Percentiles rank a stretch among this genome's conserved stretches.
Conservation (phyloP, 805 yeast genomes). For the Metschnikowia corniflorae region DNA sequence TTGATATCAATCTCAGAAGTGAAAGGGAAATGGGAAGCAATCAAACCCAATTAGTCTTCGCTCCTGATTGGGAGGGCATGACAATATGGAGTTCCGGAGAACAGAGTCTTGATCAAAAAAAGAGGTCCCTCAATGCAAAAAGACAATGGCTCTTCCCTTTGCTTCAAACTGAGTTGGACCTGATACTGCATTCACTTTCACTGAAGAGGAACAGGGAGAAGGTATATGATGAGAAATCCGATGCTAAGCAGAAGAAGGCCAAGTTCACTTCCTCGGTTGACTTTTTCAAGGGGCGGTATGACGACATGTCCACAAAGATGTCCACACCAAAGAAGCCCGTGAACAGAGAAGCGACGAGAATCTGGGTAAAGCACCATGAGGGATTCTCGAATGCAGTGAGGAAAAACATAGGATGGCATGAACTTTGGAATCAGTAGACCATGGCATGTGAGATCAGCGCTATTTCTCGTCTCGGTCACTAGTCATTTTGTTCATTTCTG, state of each 20-base stretch:
- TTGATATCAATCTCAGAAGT: constrained; percentile 39
- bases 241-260: constrained; percentile 19
- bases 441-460: too few relatives aligned
- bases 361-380: constrained; percentile 89
- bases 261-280: constrained; percentile 31
- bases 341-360: constrained; percentile 23
- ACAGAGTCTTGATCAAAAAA: constrained; percentile 9
- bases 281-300: constrained; percentile 38
- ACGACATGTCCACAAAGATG: constrained; percentile 28
- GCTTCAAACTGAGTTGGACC: constrained; percentile 32
- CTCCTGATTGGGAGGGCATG: constrained; percentile 37
- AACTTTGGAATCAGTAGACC: constrained; percentile 52
- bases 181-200: constrained; percentile 21
- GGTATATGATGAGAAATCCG: constrained; percentile 8
- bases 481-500: neutral
- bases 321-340: constrained; percentile 8
- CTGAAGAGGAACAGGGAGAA: constrained; percentile 14
- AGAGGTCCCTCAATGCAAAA: constrained; percentile 25
- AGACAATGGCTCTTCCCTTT: constrained; percentile 38
- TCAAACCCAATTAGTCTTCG: constrained; percentile 23
- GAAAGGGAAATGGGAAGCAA: constrained; percentile 34
- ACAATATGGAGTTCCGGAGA: constrained; percentile 18
- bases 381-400: constrained; percentile 92
- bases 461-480: too few relatives aligned
- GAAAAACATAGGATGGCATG: constrained; percentile 75